Percentiles rank a stretch among this genome's conserved stretches.
These are phyloP conservation scores for Hortiboletus rubellus DNA, from an alignment of 1,284 basidiomycete species.

Conservation along the genomic window DNA sequence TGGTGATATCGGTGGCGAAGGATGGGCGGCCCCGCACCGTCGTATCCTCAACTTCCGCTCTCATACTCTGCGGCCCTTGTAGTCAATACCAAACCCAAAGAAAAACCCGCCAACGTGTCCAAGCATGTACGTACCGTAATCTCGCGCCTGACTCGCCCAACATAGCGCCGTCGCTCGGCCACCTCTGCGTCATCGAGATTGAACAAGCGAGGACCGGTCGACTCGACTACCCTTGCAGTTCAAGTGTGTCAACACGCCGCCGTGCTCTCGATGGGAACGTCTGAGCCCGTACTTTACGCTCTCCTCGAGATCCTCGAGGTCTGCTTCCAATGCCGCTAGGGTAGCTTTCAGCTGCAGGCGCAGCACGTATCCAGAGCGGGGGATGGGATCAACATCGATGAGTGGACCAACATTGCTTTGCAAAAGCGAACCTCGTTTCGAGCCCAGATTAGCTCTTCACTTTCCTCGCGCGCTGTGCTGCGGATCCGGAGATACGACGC, in stretches of 20 bases:
- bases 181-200: conserved; percentile 78
- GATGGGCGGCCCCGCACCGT: conserved; percentile 16
- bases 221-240: conserved; percentile 70
- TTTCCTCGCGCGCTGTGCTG: conserved; percentile 64
- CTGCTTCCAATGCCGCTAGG: conserved; percentile 74
- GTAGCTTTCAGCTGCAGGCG: conserved; percentile 67
- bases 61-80: conserved; percentile 63
- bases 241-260: conserved; percentile 6
- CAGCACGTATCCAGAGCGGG: neutral
- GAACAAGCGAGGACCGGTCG: conserved; percentile 79
- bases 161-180: conserved; percentile 68
- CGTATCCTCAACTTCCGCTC: conserved; percentile 44
- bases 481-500: conserved; percentile 78
- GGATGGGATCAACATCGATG: no score
- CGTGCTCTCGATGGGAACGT: neutral
- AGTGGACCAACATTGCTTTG: no score
- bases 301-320: conserved; percentile 86
- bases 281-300: conserved; percentile 65
- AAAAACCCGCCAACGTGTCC: neutral
- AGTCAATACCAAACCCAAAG: conserved; percentile 18
- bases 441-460: conserved; percentile 73
- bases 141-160: conserved; percentile 68
- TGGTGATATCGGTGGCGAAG: neutral
- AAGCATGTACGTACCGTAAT: conserved; percentile 63
- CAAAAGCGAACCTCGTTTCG: conserved; percentile 60